These are phyloP conservation scores for Vicia villosa DNA, from an alignment of 306 rosid species.

Conservation along the genomic window DNA sequence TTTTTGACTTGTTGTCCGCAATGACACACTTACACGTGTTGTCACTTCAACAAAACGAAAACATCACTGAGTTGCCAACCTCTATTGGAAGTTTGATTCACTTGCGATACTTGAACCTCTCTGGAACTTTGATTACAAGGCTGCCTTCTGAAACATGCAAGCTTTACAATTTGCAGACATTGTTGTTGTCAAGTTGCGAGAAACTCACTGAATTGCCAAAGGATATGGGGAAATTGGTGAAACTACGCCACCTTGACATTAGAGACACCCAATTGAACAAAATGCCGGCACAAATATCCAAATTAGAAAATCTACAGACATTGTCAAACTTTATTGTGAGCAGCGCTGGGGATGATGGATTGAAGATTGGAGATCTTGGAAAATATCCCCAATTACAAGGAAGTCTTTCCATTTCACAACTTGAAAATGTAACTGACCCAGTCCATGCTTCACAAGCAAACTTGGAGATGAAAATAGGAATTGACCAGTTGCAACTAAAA, in stretches of 20 bases:
- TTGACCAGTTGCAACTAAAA: not conserved
- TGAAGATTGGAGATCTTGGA: constrained; percentile 9
- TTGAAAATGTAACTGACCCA: constrained; percentile 26
- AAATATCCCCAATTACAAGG: constrained; percentile 5
- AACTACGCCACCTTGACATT: constrained; percentile 4
- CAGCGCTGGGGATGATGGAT: not conserved
- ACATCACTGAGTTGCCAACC: not conserved
- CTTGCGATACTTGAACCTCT: constrained; percentile 38
- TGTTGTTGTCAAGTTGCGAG: not conserved
- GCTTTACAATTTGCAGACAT: constrained; percentile 35
- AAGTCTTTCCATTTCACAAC: constrained; percentile 1
- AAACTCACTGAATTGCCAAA: not conserved
- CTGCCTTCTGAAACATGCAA: not conserved
- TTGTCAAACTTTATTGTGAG: constrained; percentile 17
- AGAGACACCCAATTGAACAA: not conserved
- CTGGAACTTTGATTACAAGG: not conserved
- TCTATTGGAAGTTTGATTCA: constrained; percentile 29
- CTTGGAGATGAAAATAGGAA: constrained; percentile 5
- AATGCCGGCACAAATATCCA: constrained; percentile 6
- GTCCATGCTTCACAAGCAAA: not conserved
- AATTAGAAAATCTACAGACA: constrained; percentile 4
- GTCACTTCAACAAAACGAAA: not conserved
- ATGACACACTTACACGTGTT: constrained; percentile 24
- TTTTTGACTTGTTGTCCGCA: not conserved
- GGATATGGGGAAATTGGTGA: not conserved